Base-by-base conservation (phyloP, 2,329 filamentous ascomycete species). In the Bipolaris cookei region DNA sequence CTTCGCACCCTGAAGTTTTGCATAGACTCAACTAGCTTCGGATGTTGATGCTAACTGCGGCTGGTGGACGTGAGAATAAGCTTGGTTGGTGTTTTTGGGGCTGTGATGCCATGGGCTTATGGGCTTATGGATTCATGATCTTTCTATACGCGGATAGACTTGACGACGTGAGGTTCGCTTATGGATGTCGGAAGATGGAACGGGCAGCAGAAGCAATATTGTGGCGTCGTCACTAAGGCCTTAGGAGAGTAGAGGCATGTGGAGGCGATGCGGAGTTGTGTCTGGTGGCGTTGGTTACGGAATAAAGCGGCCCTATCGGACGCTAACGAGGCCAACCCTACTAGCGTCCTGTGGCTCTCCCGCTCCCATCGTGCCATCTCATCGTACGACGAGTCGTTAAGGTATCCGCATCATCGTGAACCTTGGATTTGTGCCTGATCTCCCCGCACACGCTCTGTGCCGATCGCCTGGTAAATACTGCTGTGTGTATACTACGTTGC, bases 11-110 rank as follows among this genome's bases (percentile, higher is more conserved):
- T 30, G 13, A n/a, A 41, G 34, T 35, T 16, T 35, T 54, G 28
- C 28, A 30, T 55, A 43, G 56, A 20, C 35, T 44, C n/a, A 23
- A 32, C 34, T 54, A 39, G 39, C 28, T 35, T 45, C 39, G 35
- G 42, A 20, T 25, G 21, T n/a, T n/a, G 18, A 20, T 16, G 30
- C 11, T 28, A 28, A 46, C 23, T 42, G 35, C 34, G 21, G 23
- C n/a, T 20, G 21, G 44, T 30, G 10, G 13, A 44, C 32, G 28
- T 28, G 35, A 30, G 25, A 32, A 38, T 21, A 18, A 5, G 34
- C 10, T 13, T 35, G 6, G 3, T 11, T 23, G 3, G 4, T 25
- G 23, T 28, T 14, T 48, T 23, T 23, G 25, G 28, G 10, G 28
- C 4, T 30, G 28, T 11, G 28, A 4, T 30, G 10, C 28, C 28